A percentile compares a stretch with the other conserved stretches of the same genome.
Evolutionary conservation across 1,284 basidiomycete species (phyloP).

Genomic region (Sanghuangporus baumii): DNA sequence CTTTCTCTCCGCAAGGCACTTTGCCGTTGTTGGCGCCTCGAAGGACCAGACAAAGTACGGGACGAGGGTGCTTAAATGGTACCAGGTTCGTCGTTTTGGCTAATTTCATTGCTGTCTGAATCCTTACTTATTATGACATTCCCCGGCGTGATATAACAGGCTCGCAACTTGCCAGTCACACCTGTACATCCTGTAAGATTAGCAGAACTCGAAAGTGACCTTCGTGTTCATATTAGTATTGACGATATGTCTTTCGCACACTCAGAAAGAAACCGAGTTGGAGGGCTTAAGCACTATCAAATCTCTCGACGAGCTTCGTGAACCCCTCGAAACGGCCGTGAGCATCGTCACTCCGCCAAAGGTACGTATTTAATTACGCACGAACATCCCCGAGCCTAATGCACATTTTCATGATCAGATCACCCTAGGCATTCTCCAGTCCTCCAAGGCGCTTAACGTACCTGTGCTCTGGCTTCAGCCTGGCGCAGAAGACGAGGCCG

Average conservation of each 20-base stretch:
- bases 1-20: conserved; percentile 59
- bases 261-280: conserved; percentile 57
- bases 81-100: conserved; percentile 6
- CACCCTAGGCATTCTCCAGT: conserved; percentile 57
- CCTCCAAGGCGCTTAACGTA: conserved; percentile 56
- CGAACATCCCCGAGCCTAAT: not conserved
- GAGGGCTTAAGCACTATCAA: conserved; percentile 54
- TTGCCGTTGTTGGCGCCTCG: conserved; percentile 75
- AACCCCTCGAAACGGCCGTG: conserved; percentile 65
- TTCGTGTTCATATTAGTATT: no score
- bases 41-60: conserved; percentile 72
- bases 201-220: no score
- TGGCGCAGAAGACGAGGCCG: conserved; percentile 64
- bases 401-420: conserved; percentile 36
- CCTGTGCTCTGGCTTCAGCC: conserved; percentile 83
- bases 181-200: conserved; percentile 61
- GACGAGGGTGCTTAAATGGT: conserved; percentile 48
- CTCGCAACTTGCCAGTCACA: conserved; percentile 53
- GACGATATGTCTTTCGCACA: no score
- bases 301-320: conserved; percentile 52
- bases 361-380: conserved; percentile 30
- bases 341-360: conserved; percentile 75
- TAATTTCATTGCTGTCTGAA: not conserved
- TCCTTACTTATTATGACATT: not conserved
- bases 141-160: conserved; percentile 69